These are phyloP conservation scores for Exophiala spinifera DNA, from an alignment of 2,329 filamentous ascomycete species.

Conservation along the genomic window DNA sequence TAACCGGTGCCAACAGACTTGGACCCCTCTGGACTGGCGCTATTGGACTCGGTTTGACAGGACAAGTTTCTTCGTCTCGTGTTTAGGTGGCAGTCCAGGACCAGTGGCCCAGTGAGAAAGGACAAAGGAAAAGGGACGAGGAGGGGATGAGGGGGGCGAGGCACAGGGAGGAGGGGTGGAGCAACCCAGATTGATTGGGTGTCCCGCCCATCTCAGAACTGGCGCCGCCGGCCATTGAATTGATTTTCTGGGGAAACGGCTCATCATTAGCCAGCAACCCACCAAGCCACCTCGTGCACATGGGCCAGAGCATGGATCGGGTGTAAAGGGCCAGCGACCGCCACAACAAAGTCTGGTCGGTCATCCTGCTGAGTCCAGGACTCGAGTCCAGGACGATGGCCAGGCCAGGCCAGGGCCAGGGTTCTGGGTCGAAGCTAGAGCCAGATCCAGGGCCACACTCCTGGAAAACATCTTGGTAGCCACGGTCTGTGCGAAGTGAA, in stretches of 20 bases:
- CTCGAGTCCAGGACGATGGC: too few species aligned
- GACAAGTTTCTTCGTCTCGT: neutral
- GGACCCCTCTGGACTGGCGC: conserved; percentile 6
- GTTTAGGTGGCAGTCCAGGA: too few species aligned
- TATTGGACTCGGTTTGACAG: too few species aligned
- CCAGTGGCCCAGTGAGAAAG: too few species aligned
- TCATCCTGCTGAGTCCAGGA: too few species aligned
- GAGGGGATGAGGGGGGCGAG: neutral
- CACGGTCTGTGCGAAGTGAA: too few species aligned
- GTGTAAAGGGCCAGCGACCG: neutral
- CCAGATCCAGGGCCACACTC: too few species aligned
- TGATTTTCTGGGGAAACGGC: conserved; percentile 2
- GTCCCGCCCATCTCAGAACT: too few species aligned
- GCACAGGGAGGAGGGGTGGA: neutral
- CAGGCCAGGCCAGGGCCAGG: too few species aligned
- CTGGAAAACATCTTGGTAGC: too few species aligned
- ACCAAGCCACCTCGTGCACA: neutral
- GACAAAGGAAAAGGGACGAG: neutral
- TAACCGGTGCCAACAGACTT: too few species aligned
- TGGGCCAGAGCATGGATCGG: neutral
- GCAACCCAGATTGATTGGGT: conserved; percentile 1
- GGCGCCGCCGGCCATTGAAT: neutral
- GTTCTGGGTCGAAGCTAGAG: too few species aligned
- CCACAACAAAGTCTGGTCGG: neutral
- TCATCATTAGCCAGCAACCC: neutral